Evolutionary conservation across 192 early-diverging fungal species (phyloP).

Genomic region (Phycomyces nitens): DNA sequence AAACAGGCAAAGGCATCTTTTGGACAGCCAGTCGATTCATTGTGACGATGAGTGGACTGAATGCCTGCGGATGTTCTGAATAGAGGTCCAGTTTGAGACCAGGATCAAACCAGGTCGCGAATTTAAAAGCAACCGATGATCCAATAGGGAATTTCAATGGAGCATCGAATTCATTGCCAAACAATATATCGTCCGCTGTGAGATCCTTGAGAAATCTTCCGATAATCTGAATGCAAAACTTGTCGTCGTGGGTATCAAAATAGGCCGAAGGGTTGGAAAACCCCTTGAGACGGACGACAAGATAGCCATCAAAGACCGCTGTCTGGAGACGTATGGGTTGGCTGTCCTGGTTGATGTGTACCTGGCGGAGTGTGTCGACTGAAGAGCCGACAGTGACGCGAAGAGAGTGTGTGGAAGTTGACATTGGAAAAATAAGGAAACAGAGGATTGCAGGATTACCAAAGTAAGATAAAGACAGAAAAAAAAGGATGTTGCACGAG

Average conservation of each 20-base stretch:
- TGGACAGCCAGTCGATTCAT: slow-evolving; percentile 69
- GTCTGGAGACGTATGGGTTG: slow-evolving; percentile 62
- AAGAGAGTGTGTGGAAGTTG: slow-evolving; percentile 14
- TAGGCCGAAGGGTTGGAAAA: slow-evolving; percentile 37
- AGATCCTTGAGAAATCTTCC: slow-evolving; percentile 69
- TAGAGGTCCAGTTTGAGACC: slow-evolving; percentile 68
- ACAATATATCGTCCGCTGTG: slow-evolving; percentile 65
- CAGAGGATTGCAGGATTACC: neutral
- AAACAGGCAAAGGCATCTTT: slow-evolving; percentile 30
- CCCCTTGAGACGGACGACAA: slow-evolving; percentile 60
- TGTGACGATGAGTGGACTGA: slow-evolving; percentile 63
- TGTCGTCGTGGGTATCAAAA: slow-evolving; percentile 57
- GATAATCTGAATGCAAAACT: slow-evolving; percentile 69
- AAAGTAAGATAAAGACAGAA: no score
- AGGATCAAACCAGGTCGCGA: slow-evolving; percentile 74
- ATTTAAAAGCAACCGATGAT: slow-evolving; percentile 66
- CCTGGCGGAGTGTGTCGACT: slow-evolving; percentile 28
- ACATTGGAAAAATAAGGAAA: neutral
- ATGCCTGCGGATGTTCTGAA: slow-evolving; percentile 69
- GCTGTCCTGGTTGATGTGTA: slow-evolving; percentile 62
- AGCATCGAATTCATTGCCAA: slow-evolving; percentile 73
- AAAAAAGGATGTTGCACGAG: no score
- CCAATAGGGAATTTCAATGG: slow-evolving; percentile 67
- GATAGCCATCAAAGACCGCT: slow-evolving; percentile 56
- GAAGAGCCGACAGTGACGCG: slow-evolving; percentile 37